Percentiles rank a stretch among this genome's conserved stretches.
These are phyloP conservation scores for Pelargonium cotyledonis DNA, from an alignment of 441 rosid species.

Conservation along the genomic window DNA sequence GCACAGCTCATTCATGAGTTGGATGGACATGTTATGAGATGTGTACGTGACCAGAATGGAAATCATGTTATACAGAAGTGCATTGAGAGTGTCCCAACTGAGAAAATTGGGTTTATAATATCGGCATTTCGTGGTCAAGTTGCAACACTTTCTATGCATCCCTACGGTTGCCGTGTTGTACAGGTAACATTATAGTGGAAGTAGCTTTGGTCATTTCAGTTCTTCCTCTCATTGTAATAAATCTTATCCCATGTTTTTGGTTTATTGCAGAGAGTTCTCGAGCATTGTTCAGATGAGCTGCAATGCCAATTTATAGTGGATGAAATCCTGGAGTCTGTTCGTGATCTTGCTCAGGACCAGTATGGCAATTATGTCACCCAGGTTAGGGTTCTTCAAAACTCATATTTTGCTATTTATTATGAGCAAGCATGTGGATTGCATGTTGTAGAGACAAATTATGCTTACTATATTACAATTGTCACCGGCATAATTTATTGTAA, in stretches of 20 bases:
- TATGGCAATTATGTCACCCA: conserved; percentile 98
- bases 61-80: conserved; percentile 98
- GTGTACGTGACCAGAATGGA: conserved; percentile 97
- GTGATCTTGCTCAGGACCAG: conserved; percentile 86
- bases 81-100: conserved; percentile 71
- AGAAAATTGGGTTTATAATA: conserved; percentile 74
- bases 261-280: conserved; percentile 75
- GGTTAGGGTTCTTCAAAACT: conserved; percentile 35
- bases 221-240: background rate
- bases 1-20: conserved; percentile 67
- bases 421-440: background rate
- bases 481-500: too few species aligned
- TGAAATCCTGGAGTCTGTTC: conserved; percentile 83
- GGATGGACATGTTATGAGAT: conserved; percentile 85
- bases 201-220: background rate
- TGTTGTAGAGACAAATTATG: too few species aligned
- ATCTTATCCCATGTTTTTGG: background rate
- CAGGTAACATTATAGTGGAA: conserved; percentile 47
- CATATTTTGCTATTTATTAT: background rate
- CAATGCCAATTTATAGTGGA: conserved; percentile 80
- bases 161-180: conserved; percentile 99
- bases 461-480: too few species aligned
- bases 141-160: conserved; percentile 79
- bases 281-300: conserved; percentile 76
- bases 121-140: conserved; percentile 86